Base-by-base conservation (phyloP, 139 green algal genomes). In the Cymbomonas tetramitiformis region DNA sequence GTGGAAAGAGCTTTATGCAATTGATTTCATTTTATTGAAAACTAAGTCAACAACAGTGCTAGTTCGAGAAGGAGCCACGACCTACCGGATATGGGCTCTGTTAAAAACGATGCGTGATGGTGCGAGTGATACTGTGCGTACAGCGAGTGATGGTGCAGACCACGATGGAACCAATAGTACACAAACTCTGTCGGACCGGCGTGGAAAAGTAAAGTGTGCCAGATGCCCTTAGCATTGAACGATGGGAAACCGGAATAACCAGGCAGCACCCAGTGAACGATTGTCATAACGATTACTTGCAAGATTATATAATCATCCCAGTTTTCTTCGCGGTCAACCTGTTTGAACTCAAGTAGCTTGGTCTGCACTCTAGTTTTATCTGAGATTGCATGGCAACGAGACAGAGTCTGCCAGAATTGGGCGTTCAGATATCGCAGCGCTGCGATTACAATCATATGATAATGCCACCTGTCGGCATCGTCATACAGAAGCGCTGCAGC, bases 261-360 rank as follows among this genome's bases (percentile, higher is more conserved):
- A 3, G 67, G 59, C 26, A 29, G 32, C 23, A 49, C 28, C 25
- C 38, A 34, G 41, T 70, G 65, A 19, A 77, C 53, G 2, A 43
- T 3, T 1, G 61, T 63, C 15, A 59, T 59, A 1, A 74, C 59
- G 2, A 77, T 46, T 0, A 33, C 34, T 30, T 77, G 61, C 0
- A 77, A 43, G 30, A 77, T 68, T 12, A 77, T 74, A 53, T 74
- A 77, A 58, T 77, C 69, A 56, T 77, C 69, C 69, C 68, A 71
- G 15, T 62, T 51, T n/a, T 71, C 51, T 25, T 69, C 68, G 10
- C 62, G 39, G 56, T 74, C 67, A 6, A 74, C 54, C 34, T 74
- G 67, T 24, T 69, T 52, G 38, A 64, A 74, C 21, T 61, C 49
- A 3, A 69, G 61, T 7, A 59, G 60, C 46, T 74, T 74, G 7